Conservation (phyloP, 306 rosid species). For the Leucaena leucocephala region DNA sequence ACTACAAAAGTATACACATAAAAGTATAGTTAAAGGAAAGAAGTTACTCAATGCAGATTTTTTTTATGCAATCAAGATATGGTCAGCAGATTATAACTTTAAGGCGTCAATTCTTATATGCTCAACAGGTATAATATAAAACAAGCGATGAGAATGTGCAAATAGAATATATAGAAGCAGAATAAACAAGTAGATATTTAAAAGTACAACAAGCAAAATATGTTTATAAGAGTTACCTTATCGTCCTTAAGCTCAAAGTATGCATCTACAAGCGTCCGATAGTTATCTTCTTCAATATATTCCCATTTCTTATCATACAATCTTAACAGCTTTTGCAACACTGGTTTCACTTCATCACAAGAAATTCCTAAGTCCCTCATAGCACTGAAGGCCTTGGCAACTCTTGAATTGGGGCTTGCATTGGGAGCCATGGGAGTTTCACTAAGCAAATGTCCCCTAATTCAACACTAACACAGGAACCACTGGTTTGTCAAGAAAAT, state of each 20-base stretch:
- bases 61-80: slow-evolving; percentile 14
- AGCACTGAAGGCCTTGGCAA: slow-evolving; percentile 50
- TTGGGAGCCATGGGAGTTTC: slow-evolving; percentile 50
- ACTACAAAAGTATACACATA: not conserved
- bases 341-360: slow-evolving; percentile 54
- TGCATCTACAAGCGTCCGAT: slow-evolving; percentile 64
- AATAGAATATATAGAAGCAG: not conserved
- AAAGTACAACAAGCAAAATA: slow-evolving; percentile 23
- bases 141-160: not conserved
- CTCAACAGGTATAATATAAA: not conserved
- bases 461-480: slow-evolving; percentile 24
- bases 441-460: slow-evolving; percentile 28
- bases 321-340: slow-evolving; percentile 46
- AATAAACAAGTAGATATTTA: not conserved
- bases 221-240: slow-evolving; percentile 48
- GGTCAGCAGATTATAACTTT: not conserved
- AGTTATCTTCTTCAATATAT: slow-evolving; percentile 75
- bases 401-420: slow-evolving; percentile 40
- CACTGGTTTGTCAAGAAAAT: slow-evolving; percentile 22
- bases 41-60: slow-evolving; percentile 13
- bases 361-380: slow-evolving; percentile 58
- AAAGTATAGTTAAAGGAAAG: slow-evolving; percentile 9
- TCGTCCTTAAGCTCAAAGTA: slow-evolving; percentile 66
- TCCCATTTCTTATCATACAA: slow-evolving; percentile 60
- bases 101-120: not conserved